These are phyloP conservation scores for Xylaria telfairii DNA, from an alignment of 495 filamentous ascomycete species.

Conservation along the genomic window DNA sequence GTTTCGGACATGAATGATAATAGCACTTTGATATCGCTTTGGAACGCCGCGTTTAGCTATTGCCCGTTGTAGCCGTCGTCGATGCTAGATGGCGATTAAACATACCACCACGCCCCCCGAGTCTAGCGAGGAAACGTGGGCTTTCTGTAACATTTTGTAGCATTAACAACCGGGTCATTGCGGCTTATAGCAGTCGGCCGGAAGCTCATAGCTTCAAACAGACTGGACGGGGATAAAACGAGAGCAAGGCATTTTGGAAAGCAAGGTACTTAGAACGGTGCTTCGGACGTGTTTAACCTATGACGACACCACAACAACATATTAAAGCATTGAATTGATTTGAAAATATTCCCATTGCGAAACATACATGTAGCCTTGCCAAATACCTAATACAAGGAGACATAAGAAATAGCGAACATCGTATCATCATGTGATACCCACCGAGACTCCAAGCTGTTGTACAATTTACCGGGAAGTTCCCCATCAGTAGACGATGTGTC, in stretches of 20 bases:
- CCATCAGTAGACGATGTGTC: not conserved
- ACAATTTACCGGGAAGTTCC: constrained; percentile 12
- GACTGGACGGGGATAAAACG: not conserved
- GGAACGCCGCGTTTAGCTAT: constrained; percentile 32
- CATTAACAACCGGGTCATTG: constrained; percentile 22
- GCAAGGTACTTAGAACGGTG: constrained; percentile 3
- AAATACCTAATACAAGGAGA: not conserved
- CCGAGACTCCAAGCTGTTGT: constrained; percentile 16
- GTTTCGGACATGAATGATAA: constrained; percentile 34
- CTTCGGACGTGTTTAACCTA: constrained; percentile 3
- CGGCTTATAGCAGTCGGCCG: not conserved
- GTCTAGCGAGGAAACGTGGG: constrained; percentile 20
- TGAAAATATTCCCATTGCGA: not conserved
- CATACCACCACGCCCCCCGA: constrained; percentile 20
- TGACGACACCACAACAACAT: constrained; percentile 10
- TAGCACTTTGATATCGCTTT: constrained; percentile 33
- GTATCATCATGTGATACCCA: not conserved
- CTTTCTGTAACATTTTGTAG: constrained; percentile 30
- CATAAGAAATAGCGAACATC: not conserved
- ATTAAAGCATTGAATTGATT: constrained; percentile 10
- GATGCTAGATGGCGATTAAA: not conserved
- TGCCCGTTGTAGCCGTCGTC: constrained; percentile 19
- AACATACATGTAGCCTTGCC: not conserved
- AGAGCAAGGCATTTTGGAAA: constrained; percentile 14
- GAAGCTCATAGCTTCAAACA: constrained; percentile 2